Conservation (phyloP, 805 yeast genomes). For the Pichia heedii region DNA sequence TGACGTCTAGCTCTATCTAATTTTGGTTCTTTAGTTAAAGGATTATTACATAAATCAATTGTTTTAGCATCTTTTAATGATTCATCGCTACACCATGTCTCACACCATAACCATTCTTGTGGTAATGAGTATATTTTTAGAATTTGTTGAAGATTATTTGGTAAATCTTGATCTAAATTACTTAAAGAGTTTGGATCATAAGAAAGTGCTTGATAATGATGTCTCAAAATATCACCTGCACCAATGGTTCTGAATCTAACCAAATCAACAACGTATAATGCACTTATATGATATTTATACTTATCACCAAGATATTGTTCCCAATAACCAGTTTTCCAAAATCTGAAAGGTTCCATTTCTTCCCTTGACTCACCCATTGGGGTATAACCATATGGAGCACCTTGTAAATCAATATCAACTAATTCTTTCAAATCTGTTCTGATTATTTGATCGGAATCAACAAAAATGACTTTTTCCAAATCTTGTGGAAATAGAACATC, state of each 20-base stretch:
- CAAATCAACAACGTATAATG: conserved; percentile 75
- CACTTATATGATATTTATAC: conserved; percentile 72
- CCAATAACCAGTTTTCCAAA: conserved; percentile 97
- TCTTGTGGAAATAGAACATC: conserved; percentile 82
- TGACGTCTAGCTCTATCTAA: conserved; percentile 66
- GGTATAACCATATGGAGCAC: conserved; percentile 78
- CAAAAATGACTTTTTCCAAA: conserved; percentile 67
- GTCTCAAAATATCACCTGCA: conserved; percentile 75
- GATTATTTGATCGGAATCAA: conserved; percentile 79
- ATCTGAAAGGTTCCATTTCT: conserved; percentile 78
- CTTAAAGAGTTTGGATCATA: conserved; percentile 71
- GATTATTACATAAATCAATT: conserved; percentile 79
- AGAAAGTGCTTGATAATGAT: conserved; percentile 76
- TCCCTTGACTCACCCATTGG: conserved; percentile 79
- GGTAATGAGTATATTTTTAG: conserved; percentile 67
- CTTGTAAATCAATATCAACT: conserved; percentile 58
- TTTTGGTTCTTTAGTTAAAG: conserved; percentile 72
- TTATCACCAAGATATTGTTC: conserved; percentile 45
- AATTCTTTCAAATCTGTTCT: conserved; percentile 67
- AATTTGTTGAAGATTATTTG: conserved; percentile 70
- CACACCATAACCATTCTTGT: conserved; percentile 89
- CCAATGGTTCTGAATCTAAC: conserved; percentile 48
- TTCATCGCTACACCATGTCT: conserved; percentile 79
- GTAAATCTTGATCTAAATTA: conserved; percentile 85
- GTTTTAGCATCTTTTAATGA: conserved; percentile 57